Evolutionary conservation across 352 stramenopile species (phyloP), one percentile per base, ranked within the genome.

Genomic region (Globisporangium perplexum): DNA sequence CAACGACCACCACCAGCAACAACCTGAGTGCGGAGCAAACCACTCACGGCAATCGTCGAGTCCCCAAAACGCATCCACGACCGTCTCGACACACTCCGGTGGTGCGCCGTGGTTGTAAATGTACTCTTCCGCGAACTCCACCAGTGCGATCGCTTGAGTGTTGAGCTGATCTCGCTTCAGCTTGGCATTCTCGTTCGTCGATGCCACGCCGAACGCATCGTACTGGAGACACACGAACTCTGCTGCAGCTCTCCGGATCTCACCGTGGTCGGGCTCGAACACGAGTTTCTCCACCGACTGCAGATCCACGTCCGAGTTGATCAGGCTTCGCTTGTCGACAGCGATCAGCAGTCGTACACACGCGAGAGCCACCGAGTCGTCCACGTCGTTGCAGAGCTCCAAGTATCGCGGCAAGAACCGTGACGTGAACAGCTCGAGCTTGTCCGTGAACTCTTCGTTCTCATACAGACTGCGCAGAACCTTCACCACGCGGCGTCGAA

Each of bases 161-260:
- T 87, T 88, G 7, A 93, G 72, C 47, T 95, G 85, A 31, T 90
- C 72, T 59, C 86, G 86, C 20, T 83, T 92, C 33, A 95, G 60
- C 57, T 83, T 82, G 8, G 58, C 57, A 20, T 70, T 85, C 11
- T 70, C 68, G 26, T 77, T 88, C 11, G 78, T 76, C 26, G 85
- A 70, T 1, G 83, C 76, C 30, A 93, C 77, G 23, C 85, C 85
- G 58, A 95, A 95, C 23, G 85, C 85, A 57, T 93, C 83, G 39
- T 95, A 95, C 54, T 95, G 85, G 39, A 95, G 62, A 38, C 85
- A 95, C 3, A 92, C 81, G 55, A 95, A 95, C 51, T 93, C 85
- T 2, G 85, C 85, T 2, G 85, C 85, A 17, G 71, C 76, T 55
- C 85, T 91, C 24, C 83, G 78, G 62, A 95, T 91, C 1, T 84